phyloP scores from a whole-genome alignment of 257 asterid species.

The Coffea eugenioides region DNA sequence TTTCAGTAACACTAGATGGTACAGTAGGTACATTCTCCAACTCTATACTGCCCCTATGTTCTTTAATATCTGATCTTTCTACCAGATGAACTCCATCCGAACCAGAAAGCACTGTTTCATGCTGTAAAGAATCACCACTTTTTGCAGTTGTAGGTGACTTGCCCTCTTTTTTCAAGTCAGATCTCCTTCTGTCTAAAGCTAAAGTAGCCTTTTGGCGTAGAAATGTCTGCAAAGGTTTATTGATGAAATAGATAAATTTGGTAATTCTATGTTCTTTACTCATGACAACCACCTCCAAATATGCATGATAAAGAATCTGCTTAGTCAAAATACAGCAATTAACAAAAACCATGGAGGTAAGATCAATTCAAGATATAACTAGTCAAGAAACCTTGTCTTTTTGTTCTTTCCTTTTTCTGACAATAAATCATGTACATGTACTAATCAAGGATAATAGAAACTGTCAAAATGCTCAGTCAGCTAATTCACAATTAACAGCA shows the following conservation, averaged over 20 bases:
- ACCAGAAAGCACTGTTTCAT: slow-evolving; percentile 24
- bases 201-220: slow-evolving; percentile 81
- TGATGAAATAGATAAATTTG: neutral
- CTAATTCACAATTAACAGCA: neutral
- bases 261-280: neutral
- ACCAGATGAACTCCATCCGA: slow-evolving; percentile 20
- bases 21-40: slow-evolving; percentile 18
- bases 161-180: slow-evolving; percentile 32
- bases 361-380: neutral
- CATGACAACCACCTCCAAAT: neutral
- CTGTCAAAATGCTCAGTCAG: neutral
- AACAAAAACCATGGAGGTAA: neutral
- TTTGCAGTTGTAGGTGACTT: slow-evolving; percentile 20
- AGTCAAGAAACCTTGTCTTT: neutral
- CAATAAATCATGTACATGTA: neutral
- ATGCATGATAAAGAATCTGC: neutral
- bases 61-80: slow-evolving; percentile 15
- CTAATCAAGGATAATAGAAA: neutral
- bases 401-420: neutral
- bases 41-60: slow-evolving; percentile 26
- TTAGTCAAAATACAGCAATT: neutral
- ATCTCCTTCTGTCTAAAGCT: slow-evolving; percentile 51
- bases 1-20: slow-evolving; percentile 37
- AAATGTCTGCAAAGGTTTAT: slow-evolving; percentile 52
- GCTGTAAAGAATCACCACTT: slow-evolving; percentile 34